phyloP scores from a whole-genome alignment of 208 protist species.

The Acanthamoeba polyphaga region DNA sequence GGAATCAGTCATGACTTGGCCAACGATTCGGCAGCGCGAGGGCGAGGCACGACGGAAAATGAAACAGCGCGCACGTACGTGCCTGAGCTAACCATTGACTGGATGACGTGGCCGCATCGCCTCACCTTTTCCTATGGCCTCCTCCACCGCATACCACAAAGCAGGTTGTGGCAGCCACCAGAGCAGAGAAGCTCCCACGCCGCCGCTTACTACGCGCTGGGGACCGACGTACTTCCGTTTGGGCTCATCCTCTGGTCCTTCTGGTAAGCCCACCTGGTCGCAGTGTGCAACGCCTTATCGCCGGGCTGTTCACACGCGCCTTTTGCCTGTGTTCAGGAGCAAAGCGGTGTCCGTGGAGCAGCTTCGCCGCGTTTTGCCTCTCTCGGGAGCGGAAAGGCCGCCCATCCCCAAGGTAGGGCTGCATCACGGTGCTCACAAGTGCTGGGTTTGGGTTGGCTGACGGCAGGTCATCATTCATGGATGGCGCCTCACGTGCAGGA shows the following conservation, averaged over 20 bases:
- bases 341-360: background rate
- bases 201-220: background rate
- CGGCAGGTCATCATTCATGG: background rate
- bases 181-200: background rate
- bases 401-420: conserved; percentile 4
- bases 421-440: background rate
- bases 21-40: background rate
- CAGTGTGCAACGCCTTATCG: too few species aligned
- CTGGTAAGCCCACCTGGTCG: background rate
- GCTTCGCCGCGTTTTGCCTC: background rate
- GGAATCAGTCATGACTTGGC: background rate
- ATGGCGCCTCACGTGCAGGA: background rate
- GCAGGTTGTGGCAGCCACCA: conserved; percentile 21
- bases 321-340: background rate
- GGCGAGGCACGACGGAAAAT: background rate
- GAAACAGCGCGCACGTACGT: background rate
- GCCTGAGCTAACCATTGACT: background rate
- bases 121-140: background rate
- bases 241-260: conserved; percentile 25
- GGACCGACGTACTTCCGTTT: background rate
- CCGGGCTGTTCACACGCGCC: too few species aligned
- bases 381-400: background rate
- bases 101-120: too few species aligned
- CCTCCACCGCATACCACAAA: background rate
- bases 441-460: background rate